Base-by-base conservation (phyloP, 345 rosid species). In the Theobroma cacao region DNA sequence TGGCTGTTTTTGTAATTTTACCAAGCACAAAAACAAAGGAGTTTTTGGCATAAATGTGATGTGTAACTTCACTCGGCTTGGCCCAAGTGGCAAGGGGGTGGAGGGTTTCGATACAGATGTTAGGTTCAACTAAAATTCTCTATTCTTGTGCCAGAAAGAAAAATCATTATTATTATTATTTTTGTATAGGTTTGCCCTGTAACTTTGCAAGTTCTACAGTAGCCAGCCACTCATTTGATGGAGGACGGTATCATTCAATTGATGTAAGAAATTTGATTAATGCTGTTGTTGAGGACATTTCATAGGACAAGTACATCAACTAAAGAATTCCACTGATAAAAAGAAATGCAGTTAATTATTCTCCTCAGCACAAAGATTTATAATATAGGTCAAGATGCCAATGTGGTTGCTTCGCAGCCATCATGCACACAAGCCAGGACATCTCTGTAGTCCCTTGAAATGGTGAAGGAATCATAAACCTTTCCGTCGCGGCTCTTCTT, bases 381-480 rank as follows among this genome's bases (percentile, higher is more conserved):
- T 20, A 40, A 28, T 18, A 52, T 64, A 34, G 60, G 75, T 89
- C 85, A 90, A 58, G 81, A 56, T 61, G 99, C 98, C 83, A 79
- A 77, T 20, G 96, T 93, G 38, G 90, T 92, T 3, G 90, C 67
- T 5, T 77, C 82, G 80, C 99, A 95, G 74, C 96, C 76, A 77
- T 91, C 99, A 22, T 86, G 95, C 30, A 84, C 89, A 45, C 99
- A 95, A 71, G 92, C 91, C 82, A 95, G 77, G 41, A 95, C 86
- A 84, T 95, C 97, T 76, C 82, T 89, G 85, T 95, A 95, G 78
- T 93, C 93, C 82, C 98, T 89, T 2, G 94, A 86, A 78, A 95
- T 88, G 66, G 91, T 93, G 85, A 95, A 95, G 36, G 91, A 87
- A 85, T 95, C 99, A 17, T 91, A 79, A 8, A 93, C 93, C 81